A percentile compares a stretch with the other conserved stretches of the same genome.
phyloP scores from a whole-genome alignment of 2,329 filamentous ascomycete genomes.

The Byssoonygena ceratinophila region DNA sequence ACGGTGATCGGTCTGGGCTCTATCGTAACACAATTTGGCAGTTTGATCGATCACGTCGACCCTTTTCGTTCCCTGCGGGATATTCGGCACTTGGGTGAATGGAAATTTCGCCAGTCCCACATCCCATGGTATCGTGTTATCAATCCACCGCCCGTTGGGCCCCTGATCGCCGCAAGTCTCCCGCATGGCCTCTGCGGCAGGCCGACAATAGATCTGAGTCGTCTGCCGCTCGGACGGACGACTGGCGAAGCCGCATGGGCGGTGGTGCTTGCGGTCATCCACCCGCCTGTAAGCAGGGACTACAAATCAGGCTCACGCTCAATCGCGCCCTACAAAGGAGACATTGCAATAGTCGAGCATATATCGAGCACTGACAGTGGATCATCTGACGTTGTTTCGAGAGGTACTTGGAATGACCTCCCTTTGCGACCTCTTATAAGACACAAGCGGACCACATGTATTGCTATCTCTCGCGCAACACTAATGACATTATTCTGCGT shows the following conservation, averaged over 20 bases:
- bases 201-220: background rate
- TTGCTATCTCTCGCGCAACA: conserved; percentile 1
- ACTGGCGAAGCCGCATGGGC: conserved; percentile 1
- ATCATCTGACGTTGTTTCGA: background rate
- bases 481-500: conserved; percentile 2
- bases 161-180: background rate
- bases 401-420: background rate
- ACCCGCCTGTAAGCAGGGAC: background rate
- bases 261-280: conserved; percentile 3
- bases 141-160: conserved; percentile 2
- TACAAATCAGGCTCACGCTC: background rate
- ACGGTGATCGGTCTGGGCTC: conserved; percentile 5
- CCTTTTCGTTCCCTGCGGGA: conserved; percentile 3
- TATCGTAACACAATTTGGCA: conserved; percentile 1
- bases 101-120: background rate
- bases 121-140: conserved; percentile 7
- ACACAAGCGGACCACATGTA: background rate
- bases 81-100: conserved; percentile 1
- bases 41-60: background rate
- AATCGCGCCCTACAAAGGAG: background rate
- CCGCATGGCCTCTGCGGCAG: background rate
- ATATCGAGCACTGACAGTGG: background rate
- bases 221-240: background rate
- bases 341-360: background rate
- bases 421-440: conserved; percentile 1